phyloP scores from a whole-genome alignment of 768 basidiomycete species.

The Suillus variegatus region DNA sequence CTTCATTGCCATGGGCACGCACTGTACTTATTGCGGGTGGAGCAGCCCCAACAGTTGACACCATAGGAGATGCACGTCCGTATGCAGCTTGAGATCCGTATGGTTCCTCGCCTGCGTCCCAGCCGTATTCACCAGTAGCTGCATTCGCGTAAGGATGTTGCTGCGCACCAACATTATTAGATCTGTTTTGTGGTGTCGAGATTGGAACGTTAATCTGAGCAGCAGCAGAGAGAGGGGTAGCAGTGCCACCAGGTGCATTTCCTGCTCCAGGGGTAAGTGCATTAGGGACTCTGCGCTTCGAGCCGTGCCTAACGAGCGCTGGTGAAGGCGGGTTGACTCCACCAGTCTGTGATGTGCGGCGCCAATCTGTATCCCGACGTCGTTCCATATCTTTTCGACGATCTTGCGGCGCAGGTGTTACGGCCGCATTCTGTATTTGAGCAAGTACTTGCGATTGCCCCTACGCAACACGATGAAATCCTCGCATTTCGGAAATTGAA shows the following conservation, averaged over 20 bases:
- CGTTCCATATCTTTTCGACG: slow-evolving; percentile 56
- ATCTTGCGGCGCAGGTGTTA: slow-evolving; percentile 49
- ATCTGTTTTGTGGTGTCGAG: slow-evolving; percentile 51
- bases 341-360: slow-evolving; percentile 58
- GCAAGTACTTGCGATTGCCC: slow-evolving; percentile 65
- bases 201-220: slow-evolving; percentile 76
- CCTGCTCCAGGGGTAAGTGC: slow-evolving; percentile 56
- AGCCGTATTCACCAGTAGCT: slow-evolving; percentile 54
- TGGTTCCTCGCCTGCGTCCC: slow-evolving; percentile 51
- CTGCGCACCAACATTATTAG: slow-evolving; percentile 37
- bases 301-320: slow-evolving; percentile 75
- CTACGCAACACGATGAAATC: slow-evolving; percentile 30
- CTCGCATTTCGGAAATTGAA: slow-evolving; percentile 12
- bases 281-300: slow-evolving; percentile 66
- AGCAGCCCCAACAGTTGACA: slow-evolving; percentile 64
- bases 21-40: slow-evolving; percentile 74
- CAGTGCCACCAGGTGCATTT: slow-evolving; percentile 49
- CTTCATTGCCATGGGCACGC: slow-evolving; percentile 69
- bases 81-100: slow-evolving; percentile 59
- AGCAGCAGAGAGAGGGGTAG: slow-evolving; percentile 71
- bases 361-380: slow-evolving; percentile 60
- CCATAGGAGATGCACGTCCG: slow-evolving; percentile 83
- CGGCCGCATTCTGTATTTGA: slow-evolving; percentile 60
- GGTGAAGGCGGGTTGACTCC: slow-evolving; percentile 70
- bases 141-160: slow-evolving; percentile 77